Evolutionary conservation across 2,329 filamentous ascomycete species (phyloP).

Genomic region (Alternaria panax): DNA sequence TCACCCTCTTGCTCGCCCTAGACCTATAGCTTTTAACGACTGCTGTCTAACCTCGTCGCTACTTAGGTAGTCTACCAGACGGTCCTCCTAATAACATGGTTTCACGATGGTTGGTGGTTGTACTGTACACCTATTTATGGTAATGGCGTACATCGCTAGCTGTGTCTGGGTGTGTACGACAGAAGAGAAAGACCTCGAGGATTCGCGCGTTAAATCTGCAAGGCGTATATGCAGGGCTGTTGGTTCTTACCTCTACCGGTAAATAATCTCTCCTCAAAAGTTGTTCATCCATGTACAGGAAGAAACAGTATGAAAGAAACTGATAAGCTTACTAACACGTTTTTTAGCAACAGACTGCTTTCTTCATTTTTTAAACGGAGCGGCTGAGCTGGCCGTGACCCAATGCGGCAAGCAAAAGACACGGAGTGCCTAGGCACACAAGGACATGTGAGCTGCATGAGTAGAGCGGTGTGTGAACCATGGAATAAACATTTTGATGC

Average conservation of each 20-base stretch:
- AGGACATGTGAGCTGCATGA: background rate
- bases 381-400: too few species aligned
- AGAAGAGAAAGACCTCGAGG: background rate
- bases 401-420: background rate
- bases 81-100: too few species aligned
- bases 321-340: background rate
- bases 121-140: too few species aligned
- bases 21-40: too few species aligned
- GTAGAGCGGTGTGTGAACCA: background rate
- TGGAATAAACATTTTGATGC: background rate
- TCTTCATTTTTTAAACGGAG: background rate
- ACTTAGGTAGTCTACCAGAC: too few species aligned
- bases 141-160: background rate
- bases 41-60: too few species aligned
- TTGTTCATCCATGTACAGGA: too few species aligned
- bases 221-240: background rate
- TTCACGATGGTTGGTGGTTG: too few species aligned
- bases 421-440: background rate
- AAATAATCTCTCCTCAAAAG: background rate
- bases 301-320: background rate
- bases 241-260: background rate
- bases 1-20: too few species aligned
- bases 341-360: background rate
- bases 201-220: background rate
- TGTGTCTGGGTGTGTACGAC: background rate